Conservation (phyloP, 176 grass and related monocot species). For the Chrysopogon serrulatus region DNA sequence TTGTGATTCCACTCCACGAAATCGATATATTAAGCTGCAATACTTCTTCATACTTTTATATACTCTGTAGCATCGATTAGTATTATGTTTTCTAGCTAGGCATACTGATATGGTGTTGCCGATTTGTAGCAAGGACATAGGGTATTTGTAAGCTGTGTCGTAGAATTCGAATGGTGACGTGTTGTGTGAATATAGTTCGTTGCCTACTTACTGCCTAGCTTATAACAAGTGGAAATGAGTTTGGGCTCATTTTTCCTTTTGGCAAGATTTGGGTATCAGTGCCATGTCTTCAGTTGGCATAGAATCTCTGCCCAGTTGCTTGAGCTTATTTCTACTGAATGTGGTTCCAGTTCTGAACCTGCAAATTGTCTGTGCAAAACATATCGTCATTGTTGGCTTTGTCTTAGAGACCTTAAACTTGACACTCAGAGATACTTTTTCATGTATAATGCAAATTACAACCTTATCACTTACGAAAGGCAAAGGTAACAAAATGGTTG, state of each 20-base stretch:
- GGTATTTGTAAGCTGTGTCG: not conserved
- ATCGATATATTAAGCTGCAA: too few relatives aligned
- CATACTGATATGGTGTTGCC: not conserved
- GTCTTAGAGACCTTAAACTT: not conserved
- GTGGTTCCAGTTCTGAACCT: not conserved
- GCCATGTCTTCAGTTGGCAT: not conserved
- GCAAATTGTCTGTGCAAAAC: not conserved
- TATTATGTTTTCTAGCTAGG: not conserved
- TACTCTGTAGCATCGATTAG: not conserved
- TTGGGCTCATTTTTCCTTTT: not conserved
- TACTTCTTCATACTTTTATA: too few relatives aligned
- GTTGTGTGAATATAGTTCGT: not conserved
- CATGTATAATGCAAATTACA: not conserved
- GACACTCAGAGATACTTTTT: not conserved
- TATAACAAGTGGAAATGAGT: not conserved
- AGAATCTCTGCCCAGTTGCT: too few relatives aligned
- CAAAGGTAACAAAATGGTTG: too few relatives aligned
- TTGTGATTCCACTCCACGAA: not conserved
- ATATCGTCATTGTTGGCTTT: not conserved
- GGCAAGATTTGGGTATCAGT: not conserved
- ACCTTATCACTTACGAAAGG: not conserved
- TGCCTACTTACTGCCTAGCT: not conserved
- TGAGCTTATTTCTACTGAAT: not conserved
- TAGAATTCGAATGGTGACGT: slow-evolving; percentile 5
- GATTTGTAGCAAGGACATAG: not conserved